A percentile compares a stretch with the other conserved stretches of the same genome.
Conservation (phyloP, 805 yeast species). For the Nakazawaea siamensis region DNA sequence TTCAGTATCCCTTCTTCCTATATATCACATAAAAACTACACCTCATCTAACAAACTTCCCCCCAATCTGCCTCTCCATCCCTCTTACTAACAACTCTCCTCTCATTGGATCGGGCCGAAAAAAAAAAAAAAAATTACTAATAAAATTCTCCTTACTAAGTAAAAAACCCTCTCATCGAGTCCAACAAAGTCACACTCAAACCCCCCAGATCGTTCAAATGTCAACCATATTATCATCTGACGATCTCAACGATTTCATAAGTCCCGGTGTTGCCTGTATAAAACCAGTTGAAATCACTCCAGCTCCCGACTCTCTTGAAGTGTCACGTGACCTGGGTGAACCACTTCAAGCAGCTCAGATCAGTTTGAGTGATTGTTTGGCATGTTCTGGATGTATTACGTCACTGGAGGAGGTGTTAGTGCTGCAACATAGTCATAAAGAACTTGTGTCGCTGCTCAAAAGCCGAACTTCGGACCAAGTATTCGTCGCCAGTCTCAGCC, state of each 20-base stretch:
- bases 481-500: conserved; percentile 75
- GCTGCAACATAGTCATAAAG: conserved; percentile 83
- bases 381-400: conserved; percentile 95
- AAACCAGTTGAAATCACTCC: conserved; percentile 61
- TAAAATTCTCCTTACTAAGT: neutral
- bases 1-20: too few relatives aligned
- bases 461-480: conserved; percentile 22
- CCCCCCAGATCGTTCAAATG: conserved; percentile 37
- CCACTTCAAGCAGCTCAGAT: conserved; percentile 75
- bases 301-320: conserved; percentile 41
- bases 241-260: conserved; percentile 88
- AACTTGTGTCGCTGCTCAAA: conserved; percentile 53
- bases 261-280: conserved; percentile 91
- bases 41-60: too few relatives aligned
- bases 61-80: too few relatives aligned
- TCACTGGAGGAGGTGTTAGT: conserved; percentile 94
- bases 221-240: conserved; percentile 83
- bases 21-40: too few relatives aligned
- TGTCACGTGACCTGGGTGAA: conserved; percentile 58
- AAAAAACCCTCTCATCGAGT: neutral
- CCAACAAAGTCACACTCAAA: too few relatives aligned
- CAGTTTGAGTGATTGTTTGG: conserved; percentile 85
- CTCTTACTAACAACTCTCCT: too few relatives aligned
- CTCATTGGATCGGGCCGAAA: too few relatives aligned
- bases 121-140: neutral